Percentiles rank a stretch among this genome's conserved stretches.
Evolutionary conservation across 169 alveolate species (phyloP).

Genomic region (Eimeria acervulina): DNA sequence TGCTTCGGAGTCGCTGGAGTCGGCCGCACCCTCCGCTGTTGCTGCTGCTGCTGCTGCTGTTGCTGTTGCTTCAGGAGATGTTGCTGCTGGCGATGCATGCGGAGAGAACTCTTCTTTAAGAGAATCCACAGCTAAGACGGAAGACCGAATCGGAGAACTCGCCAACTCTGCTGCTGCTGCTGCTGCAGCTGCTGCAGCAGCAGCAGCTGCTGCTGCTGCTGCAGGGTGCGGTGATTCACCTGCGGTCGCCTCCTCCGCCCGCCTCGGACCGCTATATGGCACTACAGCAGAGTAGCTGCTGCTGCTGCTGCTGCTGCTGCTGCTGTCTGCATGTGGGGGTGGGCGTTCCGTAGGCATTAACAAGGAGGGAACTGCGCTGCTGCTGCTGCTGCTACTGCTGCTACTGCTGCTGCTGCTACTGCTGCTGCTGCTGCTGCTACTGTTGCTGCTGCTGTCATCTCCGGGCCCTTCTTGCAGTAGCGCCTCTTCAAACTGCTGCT

Average conservation of each 20-base stretch:
- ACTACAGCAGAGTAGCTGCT: background rate
- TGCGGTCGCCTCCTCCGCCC: background rate
- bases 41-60: too few relatives aligned
- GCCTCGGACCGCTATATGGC: background rate
- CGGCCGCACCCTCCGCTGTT: too few relatives aligned
- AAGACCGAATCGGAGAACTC: too few relatives aligned
- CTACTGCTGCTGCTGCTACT: background rate
- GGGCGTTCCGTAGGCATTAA: too few relatives aligned
- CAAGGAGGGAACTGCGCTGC: background rate
- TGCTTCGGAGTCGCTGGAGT: too few relatives aligned
- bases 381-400: conserved; percentile 30
- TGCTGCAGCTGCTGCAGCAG: background rate
- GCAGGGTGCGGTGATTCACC: background rate
- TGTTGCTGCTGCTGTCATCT: conserved; percentile 53
- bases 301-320: conserved; percentile 17
- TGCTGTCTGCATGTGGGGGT: background rate
- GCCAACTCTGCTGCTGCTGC: too few relatives aligned
- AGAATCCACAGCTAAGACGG: background rate
- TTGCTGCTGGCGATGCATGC: too few relatives aligned
- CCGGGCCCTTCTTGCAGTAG: conserved; percentile 18
- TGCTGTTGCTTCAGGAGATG: too few relatives aligned
- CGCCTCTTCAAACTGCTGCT: conserved; percentile 45
- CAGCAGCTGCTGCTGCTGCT: background rate
- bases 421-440: conserved; percentile 32
- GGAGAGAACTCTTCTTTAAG: too few relatives aligned